phyloP scores from a whole-genome alignment of 192 early-diverging fungal genomes.

The Coemansia sp. region DNA sequence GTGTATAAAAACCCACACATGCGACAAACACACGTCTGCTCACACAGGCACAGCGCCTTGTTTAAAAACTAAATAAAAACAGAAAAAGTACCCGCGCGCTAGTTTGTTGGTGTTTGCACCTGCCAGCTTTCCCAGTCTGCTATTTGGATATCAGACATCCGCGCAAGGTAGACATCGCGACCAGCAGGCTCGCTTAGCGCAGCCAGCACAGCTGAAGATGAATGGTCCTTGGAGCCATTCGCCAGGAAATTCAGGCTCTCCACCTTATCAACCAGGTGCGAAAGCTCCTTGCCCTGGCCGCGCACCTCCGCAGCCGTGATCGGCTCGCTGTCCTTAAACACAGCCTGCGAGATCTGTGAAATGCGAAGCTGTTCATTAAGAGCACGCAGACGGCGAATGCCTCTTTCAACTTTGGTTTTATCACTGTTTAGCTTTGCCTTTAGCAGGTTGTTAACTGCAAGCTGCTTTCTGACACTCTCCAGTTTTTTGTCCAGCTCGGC shows the following conservation, averaged over 20 bases:
- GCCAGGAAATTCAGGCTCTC: conserved; percentile 31
- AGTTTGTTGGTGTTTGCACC: conserved; percentile 18
- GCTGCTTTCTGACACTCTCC: conserved; percentile 33
- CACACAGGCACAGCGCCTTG: no score
- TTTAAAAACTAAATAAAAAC: neutral
- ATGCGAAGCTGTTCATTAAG: conserved; percentile 46
- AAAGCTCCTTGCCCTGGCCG: conserved; percentile 22
- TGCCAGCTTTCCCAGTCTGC: conserved; percentile 28
- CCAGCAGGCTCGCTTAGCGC: conserved; percentile 42
- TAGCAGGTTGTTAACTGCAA: conserved; percentile 37
- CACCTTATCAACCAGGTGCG: conserved; percentile 28
- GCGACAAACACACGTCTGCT: no score
- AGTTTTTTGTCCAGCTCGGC: conserved; percentile 41
- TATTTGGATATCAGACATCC: conserved; percentile 42
- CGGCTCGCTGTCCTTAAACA: conserved; percentile 16
- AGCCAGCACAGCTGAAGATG: conserved; percentile 9
- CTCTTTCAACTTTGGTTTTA: conserved; percentile 29
- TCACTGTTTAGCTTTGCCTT: conserved; percentile 31
- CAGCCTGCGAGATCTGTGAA: conserved; percentile 20
- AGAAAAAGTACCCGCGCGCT: conserved; percentile 10
- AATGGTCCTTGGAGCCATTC: conserved; percentile 2
- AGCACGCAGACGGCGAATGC: conserved; percentile 32
- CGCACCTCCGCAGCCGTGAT: conserved; percentile 20
- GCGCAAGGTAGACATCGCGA: conserved; percentile 48
- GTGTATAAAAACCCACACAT: no score